phyloP scores from a whole-genome alignment of 441 rosid genomes.

The Bocquillonia castaneifolia region DNA sequence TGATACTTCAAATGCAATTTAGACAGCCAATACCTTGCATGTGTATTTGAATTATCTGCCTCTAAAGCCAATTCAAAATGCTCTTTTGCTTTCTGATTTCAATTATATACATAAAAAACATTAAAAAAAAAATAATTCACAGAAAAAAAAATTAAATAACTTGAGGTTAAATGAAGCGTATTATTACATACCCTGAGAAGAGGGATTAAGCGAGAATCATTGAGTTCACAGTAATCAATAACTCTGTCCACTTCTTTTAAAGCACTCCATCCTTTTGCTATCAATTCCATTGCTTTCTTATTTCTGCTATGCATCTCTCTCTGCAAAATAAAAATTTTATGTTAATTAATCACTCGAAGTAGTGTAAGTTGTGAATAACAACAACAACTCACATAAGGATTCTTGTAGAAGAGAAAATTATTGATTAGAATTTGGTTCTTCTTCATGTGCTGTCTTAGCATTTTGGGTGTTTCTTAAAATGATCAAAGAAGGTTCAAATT shows the following conservation, averaged over 20 bases:
- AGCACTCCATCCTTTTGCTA: slow-evolving; percentile 82
- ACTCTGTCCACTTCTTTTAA: slow-evolving; percentile 87
- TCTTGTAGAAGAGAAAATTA: not conserved
- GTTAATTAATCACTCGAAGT: not conserved
- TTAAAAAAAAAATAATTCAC: not conserved
- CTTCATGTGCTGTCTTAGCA: slow-evolving; percentile 13
- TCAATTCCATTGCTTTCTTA: slow-evolving; percentile 83
- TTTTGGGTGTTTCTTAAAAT: no score
- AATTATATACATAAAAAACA: not conserved
- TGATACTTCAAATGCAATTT: slow-evolving; percentile 85
- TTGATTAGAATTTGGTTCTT: not conserved
- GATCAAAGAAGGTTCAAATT: not conserved
- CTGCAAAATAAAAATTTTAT: slow-evolving; percentile 30
- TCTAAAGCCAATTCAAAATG: slow-evolving; percentile 83
- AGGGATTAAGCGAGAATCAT: slow-evolving; percentile 82
- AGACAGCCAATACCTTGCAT: slow-evolving; percentile 82
- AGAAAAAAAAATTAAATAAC: no score
- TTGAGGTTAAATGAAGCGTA: not conserved
- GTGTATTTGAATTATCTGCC: slow-evolving; percentile 74
- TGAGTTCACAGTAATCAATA: slow-evolving; percentile 73
- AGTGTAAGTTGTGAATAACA: not conserved
- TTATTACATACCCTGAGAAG: slow-evolving; percentile 52
- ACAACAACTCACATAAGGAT: slow-evolving; percentile 6
- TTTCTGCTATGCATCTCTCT: slow-evolving; percentile 71
- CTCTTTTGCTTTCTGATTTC: slow-evolving; percentile 74